A percentile compares a stretch with the other conserved stretches of the same genome.
Evolutionary conservation across 2,329 filamentous ascomycete genomes (phyloP).

Genomic region (Reticulascus tulasneorum): DNA sequence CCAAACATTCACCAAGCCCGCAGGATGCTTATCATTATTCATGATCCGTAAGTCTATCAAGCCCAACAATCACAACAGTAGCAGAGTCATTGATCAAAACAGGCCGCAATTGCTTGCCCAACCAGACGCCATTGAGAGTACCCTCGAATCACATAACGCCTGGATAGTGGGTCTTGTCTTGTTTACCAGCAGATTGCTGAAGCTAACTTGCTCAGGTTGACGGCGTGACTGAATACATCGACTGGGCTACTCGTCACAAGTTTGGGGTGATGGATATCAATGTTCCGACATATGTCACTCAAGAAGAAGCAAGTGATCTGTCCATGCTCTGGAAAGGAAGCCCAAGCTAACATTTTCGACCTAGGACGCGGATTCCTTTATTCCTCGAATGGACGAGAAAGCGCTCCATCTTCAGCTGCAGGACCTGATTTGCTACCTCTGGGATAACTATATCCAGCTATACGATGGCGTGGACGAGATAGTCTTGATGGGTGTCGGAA

Average conservation of each 20-base stretch:
- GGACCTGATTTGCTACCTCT: slow-evolving; percentile 79
- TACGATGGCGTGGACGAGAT: slow-evolving; percentile 68
- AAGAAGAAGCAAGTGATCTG: slow-evolving; percentile 52
- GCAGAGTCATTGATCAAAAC: slow-evolving; percentile 14
- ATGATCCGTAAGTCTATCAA: slow-evolving; percentile 69
- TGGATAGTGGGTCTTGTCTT: slow-evolving; percentile 67
- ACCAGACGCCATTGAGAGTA: slow-evolving; percentile 65
- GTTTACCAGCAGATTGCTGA: slow-evolving; percentile 4
- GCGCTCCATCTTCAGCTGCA: slow-evolving; percentile 57
- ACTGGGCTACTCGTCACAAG: slow-evolving; percentile 72
- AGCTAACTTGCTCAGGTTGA: slow-evolving; percentile 60
- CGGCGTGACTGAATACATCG: slow-evolving; percentile 73
- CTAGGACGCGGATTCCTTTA: slow-evolving; percentile 46
- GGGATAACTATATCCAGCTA: slow-evolving; percentile 94
- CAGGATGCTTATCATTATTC: slow-evolving; percentile 79
- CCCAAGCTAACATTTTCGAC: no score
- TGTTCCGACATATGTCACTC: slow-evolving; percentile 72
- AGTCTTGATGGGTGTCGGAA: slow-evolving; percentile 84
- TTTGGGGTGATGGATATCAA: slow-evolving; percentile 92
- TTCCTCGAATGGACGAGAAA: slow-evolving; percentile 39
- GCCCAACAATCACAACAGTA: no score
- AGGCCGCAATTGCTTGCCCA: slow-evolving; percentile 69
- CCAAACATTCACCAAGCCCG: slow-evolving; percentile 61
- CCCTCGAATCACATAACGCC: slow-evolving; percentile 76
- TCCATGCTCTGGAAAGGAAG: no score